Conservation (phyloP, 805 yeast species). For the Lipomyces anomalus region DNA sequence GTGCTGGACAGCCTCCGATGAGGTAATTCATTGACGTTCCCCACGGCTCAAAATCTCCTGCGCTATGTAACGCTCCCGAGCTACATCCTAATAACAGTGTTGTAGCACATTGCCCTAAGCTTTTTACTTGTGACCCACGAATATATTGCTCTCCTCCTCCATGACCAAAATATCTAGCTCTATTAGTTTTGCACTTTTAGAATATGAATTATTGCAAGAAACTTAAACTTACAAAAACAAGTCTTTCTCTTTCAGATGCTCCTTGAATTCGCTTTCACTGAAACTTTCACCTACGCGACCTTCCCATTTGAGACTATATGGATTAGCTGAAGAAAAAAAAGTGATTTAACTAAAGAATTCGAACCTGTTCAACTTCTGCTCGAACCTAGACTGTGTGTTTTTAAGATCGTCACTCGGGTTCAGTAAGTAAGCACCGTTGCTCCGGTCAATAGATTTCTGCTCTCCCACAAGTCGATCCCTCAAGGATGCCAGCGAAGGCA, state of each 20-base stretch:
- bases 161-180: slow-evolving; percentile 62
- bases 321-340: too few species aligned
- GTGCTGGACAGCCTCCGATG: slow-evolving; percentile 74
- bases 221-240: slow-evolving; percentile 50
- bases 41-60: slow-evolving; percentile 59
- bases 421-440: slow-evolving; percentile 54
- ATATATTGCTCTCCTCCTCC: slow-evolving; percentile 92
- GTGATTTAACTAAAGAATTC: too few species aligned
- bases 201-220: too few species aligned
- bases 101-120: slow-evolving; percentile 36
- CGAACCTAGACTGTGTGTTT: slow-evolving; percentile 58
- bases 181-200: not conserved
- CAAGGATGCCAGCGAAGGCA: slow-evolving; percentile 59
- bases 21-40: slow-evolving; percentile 77
- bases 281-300: too few species aligned
- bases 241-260: slow-evolving; percentile 40
- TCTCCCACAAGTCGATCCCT: slow-evolving; percentile 33
- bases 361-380: slow-evolving; percentile 24
- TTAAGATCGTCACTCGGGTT: slow-evolving; percentile 78
- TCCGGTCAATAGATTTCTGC: slow-evolving; percentile 17
- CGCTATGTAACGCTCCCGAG: slow-evolving; percentile 58
- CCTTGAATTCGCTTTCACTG: slow-evolving; percentile 49
- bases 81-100: slow-evolving; percentile 79
- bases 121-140: slow-evolving; percentile 48
- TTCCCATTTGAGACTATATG: too few species aligned